A percentile compares a stretch with the other conserved stretches of the same genome.
phyloP scores from a whole-genome alignment of 371 early-diverging fungal species.

The Batkoa obscura region DNA sequence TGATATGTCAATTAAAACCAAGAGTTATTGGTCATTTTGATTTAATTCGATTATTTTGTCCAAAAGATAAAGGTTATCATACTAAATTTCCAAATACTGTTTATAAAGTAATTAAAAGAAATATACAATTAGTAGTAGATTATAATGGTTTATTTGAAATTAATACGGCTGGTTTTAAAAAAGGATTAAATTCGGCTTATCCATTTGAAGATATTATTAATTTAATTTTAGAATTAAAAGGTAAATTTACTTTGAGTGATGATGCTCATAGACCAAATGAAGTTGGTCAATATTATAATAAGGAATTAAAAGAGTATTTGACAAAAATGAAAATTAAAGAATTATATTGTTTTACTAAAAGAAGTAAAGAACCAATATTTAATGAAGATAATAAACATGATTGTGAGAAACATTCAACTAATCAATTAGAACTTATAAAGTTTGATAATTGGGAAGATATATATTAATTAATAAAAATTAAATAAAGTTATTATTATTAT shows the following conservation, averaged over 20 bases:
- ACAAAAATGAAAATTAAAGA: too few relatives aligned
- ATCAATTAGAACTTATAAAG: too few relatives aligned
- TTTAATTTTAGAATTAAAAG: constrained; percentile 39
- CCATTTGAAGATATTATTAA: constrained; percentile 64
- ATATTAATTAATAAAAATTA: too few relatives aligned
- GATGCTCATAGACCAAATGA: constrained; percentile 81
- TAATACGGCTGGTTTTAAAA: constrained; percentile 83
- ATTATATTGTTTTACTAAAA: too few relatives aligned
- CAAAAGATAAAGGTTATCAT: constrained; percentile 9
- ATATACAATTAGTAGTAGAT: constrained; percentile 47
- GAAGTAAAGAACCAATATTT: too few relatives aligned
- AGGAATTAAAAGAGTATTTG: constrained; percentile 18
- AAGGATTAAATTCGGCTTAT: constrained; percentile 62
- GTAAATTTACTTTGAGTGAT: constrained; percentile 70
- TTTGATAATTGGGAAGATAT: too few relatives aligned
- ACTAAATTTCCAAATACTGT: constrained; percentile 15
- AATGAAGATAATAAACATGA: too few relatives aligned
- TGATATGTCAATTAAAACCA: constrained; percentile 48
- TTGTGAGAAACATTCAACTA: too few relatives aligned
- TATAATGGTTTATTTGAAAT: constrained; percentile 85
- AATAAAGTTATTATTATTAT: too few relatives aligned
- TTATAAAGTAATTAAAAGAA: constrained; percentile 47
- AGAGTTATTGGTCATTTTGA: constrained; percentile 88
- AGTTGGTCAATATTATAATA: constrained; percentile 64
- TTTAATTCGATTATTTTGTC: constrained; percentile 59